Evolutionary conservation across 257 asterid species (phyloP).

Genomic region (Solanum bulbocastanum): DNA sequence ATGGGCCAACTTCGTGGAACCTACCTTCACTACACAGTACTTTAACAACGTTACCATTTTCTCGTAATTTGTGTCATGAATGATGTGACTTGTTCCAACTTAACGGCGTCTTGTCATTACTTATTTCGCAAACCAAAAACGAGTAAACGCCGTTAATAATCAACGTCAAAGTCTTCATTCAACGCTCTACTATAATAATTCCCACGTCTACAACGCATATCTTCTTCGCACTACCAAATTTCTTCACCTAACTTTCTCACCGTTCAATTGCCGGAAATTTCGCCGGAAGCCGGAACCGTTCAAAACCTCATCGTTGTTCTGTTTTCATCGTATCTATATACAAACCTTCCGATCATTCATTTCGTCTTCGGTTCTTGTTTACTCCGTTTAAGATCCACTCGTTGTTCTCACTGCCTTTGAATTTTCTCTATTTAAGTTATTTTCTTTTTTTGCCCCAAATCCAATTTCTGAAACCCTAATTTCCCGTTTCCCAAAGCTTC

Average conservation of each 20-base stretch:
- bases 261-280: conserved; percentile 1
- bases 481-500: conserved; percentile 3
- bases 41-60: not conserved
- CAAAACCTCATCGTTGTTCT: conserved; percentile 14
- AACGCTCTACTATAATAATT: not conserved
- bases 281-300: not conserved
- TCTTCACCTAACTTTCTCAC: not conserved
- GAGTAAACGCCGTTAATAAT: not conserved
- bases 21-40: not conserved
- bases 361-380: conserved; percentile 38
- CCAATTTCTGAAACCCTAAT: conserved; percentile 7
- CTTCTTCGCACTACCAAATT: conserved; percentile 14
- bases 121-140: not conserved
- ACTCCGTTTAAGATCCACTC: conserved; percentile 19
- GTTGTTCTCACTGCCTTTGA: not conserved
- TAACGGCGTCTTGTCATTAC: not conserved
- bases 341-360: conserved; percentile 2
- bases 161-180: conserved; percentile 13
- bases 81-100: not conserved
- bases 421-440: conserved; percentile 9
- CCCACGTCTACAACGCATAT: conserved; percentile 15
- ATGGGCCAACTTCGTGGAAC: not conserved
- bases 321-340: not conserved
- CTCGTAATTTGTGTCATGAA: not conserved
- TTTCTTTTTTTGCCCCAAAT: not conserved